Evolutionary conservation across 177 flowering plant species (phyloP).

Genomic region (Vitis hybrid): DNA sequence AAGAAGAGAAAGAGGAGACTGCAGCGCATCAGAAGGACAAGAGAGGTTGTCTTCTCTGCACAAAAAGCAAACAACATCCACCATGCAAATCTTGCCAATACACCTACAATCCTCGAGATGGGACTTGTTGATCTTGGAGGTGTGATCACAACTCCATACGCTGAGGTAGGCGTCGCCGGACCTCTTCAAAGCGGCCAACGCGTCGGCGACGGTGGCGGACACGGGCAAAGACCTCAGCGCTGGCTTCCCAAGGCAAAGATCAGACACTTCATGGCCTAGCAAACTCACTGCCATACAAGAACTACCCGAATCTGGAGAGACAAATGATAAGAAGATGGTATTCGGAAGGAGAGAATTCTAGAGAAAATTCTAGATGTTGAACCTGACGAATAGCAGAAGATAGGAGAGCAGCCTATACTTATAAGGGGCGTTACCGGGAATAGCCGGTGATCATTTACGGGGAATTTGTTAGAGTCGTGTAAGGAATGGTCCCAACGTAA

Average conservation of each 20-base stretch:
- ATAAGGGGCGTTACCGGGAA: too few species aligned
- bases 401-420: too few species aligned
- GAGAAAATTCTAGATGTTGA: neutral
- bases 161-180: conserved; percentile 34
- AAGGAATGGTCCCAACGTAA: too few species aligned
- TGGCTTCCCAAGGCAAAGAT: conserved; percentile 61
- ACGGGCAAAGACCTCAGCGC: conserved; percentile 37
- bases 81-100: conserved; percentile 48
- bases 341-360: neutral
- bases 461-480: too few species aligned
- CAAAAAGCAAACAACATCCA: conserved; percentile 45
- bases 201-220: conserved; percentile 44
- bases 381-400: neutral
- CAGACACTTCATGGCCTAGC: conserved; percentile 38
- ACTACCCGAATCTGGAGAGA: neutral
- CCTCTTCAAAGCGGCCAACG: conserved; percentile 33
- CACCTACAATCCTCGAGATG: conserved; percentile 27
- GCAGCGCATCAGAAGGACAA: conserved; percentile 34
- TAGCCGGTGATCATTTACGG: too few species aligned
- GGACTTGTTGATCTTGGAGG: neutral
- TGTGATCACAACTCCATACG: conserved; percentile 38
- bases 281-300: conserved; percentile 53
- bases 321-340: neutral
- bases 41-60: conserved; percentile 36
- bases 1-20: conserved; percentile 36